Conservation (phyloP, 345 rosid species). For the Turritis glabra region DNA sequence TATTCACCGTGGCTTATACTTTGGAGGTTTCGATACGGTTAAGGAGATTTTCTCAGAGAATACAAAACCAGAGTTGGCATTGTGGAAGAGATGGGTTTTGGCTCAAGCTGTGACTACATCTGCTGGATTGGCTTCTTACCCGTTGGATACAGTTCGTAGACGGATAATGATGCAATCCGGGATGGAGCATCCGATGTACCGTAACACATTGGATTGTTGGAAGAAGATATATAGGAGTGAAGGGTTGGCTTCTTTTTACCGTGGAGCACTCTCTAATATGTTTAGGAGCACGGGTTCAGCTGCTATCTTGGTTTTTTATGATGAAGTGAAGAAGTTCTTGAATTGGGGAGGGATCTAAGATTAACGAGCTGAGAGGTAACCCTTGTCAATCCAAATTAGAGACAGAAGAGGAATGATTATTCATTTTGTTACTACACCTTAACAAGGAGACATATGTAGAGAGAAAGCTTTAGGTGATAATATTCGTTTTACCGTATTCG, state of each 20-base stretch:
- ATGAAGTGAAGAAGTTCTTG: conserved; percentile 86
- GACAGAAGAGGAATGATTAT: conserved; percentile 22
- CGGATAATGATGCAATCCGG: conserved; percentile 99
- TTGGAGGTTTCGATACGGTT: conserved; percentile 92
- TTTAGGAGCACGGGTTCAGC: conserved; percentile 93
- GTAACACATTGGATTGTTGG: conserved; percentile 79
- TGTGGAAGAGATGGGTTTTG: conserved; percentile 87
- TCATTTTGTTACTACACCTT: conserved; percentile 33
- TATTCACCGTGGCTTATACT: conserved; percentile 81
- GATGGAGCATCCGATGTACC: conserved; percentile 69
- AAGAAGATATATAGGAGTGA: conserved; percentile 67
- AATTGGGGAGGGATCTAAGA: conserved; percentile 64
- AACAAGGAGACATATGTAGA: conserved; percentile 30
- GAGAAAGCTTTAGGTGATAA: conserved; percentile 25
- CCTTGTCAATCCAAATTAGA: conserved; percentile 13
- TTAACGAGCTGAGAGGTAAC: conserved; percentile 21
- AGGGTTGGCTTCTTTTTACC: conserved; percentile 80
- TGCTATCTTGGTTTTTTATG: conserved; percentile 86
- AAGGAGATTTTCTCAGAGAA: conserved; percentile 69
- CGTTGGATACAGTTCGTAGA: conserved; percentile 85
- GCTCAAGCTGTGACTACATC: conserved; percentile 92
- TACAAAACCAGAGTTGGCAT: conserved; percentile 53
- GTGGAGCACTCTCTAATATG: conserved; percentile 82
- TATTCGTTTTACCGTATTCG: conserved; percentile 22
- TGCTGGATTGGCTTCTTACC: conserved; percentile 86